Conservation (phyloP, 2,329 filamentous ascomycete species). For the Colletotrichum sidae region DNA sequence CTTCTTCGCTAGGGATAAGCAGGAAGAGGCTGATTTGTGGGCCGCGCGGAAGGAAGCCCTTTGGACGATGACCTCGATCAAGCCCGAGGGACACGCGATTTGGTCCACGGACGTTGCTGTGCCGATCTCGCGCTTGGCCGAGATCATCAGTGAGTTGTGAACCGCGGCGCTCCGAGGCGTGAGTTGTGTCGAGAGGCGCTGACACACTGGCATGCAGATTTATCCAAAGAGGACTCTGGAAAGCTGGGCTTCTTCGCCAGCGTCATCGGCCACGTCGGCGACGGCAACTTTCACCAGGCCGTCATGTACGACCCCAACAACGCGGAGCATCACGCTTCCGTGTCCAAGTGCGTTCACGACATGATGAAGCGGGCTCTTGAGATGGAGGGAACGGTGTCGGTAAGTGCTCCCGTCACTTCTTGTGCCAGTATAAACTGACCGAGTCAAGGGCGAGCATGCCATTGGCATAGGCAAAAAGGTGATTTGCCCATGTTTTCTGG, state of each 20-base stretch:
- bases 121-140: conserved; percentile 76
- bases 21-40: conserved; percentile 79
- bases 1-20: conserved; percentile 73
- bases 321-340: conserved; percentile 61
- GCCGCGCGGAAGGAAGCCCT: conserved; percentile 80
- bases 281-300: conserved; percentile 79
- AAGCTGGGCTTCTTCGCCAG: conserved; percentile 71
- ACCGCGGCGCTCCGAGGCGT: not conserved
- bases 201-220: conserved; percentile 51
- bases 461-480: conserved; percentile 78
- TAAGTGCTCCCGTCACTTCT: conserved; percentile 52
- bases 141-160: conserved; percentile 66
- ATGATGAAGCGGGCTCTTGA: conserved; percentile 79
- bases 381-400: conserved; percentile 77
- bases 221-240: conserved; percentile 74
- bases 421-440: not conserved
- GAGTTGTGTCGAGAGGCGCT: not conserved
- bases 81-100: conserved; percentile 69
- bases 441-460: conserved; percentile 70
- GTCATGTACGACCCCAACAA: conserved; percentile 56
- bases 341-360: conserved; percentile 70
- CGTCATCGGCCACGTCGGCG: conserved; percentile 80
- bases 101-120: conserved; percentile 89
- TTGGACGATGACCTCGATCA: conserved; percentile 78
- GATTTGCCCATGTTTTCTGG: conserved; percentile 52